Conservation (phyloP, 23 red algal species). For the Agarophyton chilense region DNA sequence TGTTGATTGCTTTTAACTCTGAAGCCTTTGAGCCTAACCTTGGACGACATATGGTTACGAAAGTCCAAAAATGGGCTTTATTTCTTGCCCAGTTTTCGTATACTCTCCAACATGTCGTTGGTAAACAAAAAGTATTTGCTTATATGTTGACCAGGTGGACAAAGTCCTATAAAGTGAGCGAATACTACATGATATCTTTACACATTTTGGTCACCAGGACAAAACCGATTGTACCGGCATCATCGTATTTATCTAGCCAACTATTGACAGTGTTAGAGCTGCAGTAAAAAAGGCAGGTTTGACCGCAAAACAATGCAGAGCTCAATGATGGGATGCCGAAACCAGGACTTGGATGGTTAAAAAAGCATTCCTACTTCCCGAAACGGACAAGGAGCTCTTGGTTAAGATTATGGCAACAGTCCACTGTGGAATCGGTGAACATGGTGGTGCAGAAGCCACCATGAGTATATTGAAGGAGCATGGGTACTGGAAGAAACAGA, state of each 20-base stretch:
- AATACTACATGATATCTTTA: background rate
- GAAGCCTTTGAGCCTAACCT: background rate
- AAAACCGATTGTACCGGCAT: background rate
- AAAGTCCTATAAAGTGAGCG: background rate
- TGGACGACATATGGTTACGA: background rate
- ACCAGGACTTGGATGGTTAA: background rate
- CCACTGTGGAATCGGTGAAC: conserved; percentile 8
- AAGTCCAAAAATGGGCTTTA: conserved; percentile 46
- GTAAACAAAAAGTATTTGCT: background rate
- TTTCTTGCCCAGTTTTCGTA: conserved; percentile 14
- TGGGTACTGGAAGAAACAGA: conserved; percentile 14
- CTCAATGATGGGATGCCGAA: background rate
- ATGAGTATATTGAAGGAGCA: background rate
- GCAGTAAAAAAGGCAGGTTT: background rate
- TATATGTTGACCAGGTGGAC: conserved; percentile 29
- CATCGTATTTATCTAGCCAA: background rate
- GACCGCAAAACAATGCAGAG: background rate
- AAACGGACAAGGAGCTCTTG: conserved; percentile 11
- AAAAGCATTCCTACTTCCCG: background rate
- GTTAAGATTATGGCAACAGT: background rate
- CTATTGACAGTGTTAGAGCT: background rate
- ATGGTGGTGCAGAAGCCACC: conserved; percentile 24
- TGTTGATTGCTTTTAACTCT: conserved; percentile 17
- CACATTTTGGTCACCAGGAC: conserved; percentile 2
- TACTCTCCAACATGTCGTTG: background rate